Base-by-base conservation (phyloP, 73 alveolate species). In the Stentor coeruleus region DNA sequence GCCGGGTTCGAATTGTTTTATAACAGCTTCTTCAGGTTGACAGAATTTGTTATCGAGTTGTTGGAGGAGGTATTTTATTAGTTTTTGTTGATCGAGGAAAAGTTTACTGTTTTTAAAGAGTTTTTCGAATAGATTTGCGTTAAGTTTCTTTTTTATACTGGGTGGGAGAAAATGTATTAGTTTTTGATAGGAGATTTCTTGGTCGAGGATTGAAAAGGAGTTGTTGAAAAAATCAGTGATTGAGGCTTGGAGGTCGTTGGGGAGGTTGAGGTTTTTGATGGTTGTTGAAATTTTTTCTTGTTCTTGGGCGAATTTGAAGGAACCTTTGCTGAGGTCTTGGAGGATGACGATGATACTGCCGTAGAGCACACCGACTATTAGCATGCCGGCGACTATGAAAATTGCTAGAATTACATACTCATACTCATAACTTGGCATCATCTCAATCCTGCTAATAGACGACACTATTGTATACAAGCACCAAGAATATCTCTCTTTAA, bases 241-340 rank as follows among this genome's bases (percentile, higher is more conserved):
- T 40, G 58, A 59, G 6, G 66, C 59, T 73, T 90, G 84, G 6
- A 90, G 11, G 30, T 82, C 89, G 15, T 87, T 86, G 1, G 93
- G 89, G 3, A 90, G 59, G 72, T 81, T 87, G 88, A 83, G 76
- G 87, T 90, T 90, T 58, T 86, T 90, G 91, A 90, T 86, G 31
- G 96, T 90, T 0, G 92, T 90, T 41, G 86, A 85, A 31, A 88
- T 82, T 4, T 82, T 73, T 58, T 90, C 96, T 20, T 66, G 79
- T 0, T 20, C 40, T 20, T 66, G 49, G 41, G n/a, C 33, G n/a
- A 1, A 31, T 33, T 2, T 66, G n/a, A 28, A 26, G 39, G 79
- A 66, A 11, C 33, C 39, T 66, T 31, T 20, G 36, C 40, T 33
- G 1, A 66, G 37, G 41, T 31, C 33, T 20, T 20, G 2, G n/a